phyloP scores from a whole-genome alignment of 2,329 filamentous ascomycete species.

The Emericellopsis cladophorae region DNA sequence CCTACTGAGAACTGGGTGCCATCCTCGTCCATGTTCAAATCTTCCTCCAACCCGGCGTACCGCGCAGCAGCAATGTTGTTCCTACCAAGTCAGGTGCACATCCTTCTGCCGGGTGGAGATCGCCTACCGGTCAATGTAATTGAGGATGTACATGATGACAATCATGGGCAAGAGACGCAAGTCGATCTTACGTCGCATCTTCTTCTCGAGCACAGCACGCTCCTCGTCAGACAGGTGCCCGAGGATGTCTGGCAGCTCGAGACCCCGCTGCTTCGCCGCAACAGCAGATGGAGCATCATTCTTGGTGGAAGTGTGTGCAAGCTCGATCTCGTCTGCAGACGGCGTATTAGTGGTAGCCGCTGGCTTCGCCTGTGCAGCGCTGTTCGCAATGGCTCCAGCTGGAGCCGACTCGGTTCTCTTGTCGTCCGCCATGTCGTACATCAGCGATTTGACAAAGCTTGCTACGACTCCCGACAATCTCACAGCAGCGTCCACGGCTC shows the following conservation, averaged over 20 bases:
- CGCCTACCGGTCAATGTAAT: slow-evolving; percentile 39
- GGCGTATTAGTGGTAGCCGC: background rate
- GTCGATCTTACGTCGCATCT: slow-evolving; percentile 49
- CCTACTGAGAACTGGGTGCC: slow-evolving; percentile 8
- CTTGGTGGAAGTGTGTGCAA: background rate
- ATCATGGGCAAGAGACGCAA: slow-evolving; percentile 45
- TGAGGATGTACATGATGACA: slow-evolving; percentile 53
- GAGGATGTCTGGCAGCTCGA: slow-evolving; percentile 16
- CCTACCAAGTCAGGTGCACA: slow-evolving; percentile 6
- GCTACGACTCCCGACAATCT: too few species aligned
- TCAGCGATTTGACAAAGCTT: too few species aligned
- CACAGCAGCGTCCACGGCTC: too few species aligned
- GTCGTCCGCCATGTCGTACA: too few species aligned
- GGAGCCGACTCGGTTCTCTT: too few species aligned
- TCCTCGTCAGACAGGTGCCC: slow-evolving; percentile 31
- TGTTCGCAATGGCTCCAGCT: too few species aligned
- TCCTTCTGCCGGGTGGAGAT: background rate
- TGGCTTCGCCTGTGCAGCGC: slow-evolving; percentile 30
- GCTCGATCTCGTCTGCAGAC: slow-evolving; percentile 14
- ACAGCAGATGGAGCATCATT: slow-evolving; percentile 1
- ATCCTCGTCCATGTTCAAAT: slow-evolving; percentile 22
- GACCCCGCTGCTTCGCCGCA: slow-evolving; percentile 1
- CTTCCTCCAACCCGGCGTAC: slow-evolving; percentile 31
- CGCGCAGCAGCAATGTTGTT: slow-evolving; percentile 27
- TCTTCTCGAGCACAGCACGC: slow-evolving; percentile 32